Percentiles rank a stretch among this genome's conserved stretches.
phyloP scores from a whole-genome alignment of 495 filamentous ascomycete genomes.

The Penicillium cataractarum region DNA sequence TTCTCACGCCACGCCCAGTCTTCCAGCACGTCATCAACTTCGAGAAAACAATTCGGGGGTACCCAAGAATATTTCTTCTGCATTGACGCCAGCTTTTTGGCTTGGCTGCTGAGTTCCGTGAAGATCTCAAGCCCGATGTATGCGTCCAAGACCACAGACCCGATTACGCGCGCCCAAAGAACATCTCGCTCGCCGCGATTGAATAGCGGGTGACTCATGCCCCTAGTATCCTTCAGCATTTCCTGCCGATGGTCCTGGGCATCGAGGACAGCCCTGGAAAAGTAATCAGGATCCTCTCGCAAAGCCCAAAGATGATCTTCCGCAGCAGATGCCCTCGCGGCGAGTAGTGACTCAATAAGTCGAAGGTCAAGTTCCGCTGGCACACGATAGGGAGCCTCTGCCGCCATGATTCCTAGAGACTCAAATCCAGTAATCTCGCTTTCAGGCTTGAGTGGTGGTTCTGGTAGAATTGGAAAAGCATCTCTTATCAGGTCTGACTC shows the following conservation, averaged over 20 bases:
- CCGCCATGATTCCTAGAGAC: conserved; percentile 36
- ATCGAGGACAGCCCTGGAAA: conserved; percentile 38
- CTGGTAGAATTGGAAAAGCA: not conserved
- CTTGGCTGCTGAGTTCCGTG: not conserved
- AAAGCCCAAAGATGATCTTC: conserved; percentile 56
- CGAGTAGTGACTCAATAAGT: conserved; percentile 42
- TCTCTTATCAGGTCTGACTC: not conserved
- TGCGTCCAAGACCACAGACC: not conserved
- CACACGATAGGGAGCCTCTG: conserved; percentile 52
- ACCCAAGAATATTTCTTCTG: not conserved
- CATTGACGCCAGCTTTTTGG: not conserved
- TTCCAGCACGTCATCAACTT: too few species aligned
- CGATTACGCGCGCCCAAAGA: not conserved
- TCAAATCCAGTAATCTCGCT: not conserved
- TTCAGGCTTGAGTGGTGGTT: not conserved
- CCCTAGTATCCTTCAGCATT: conserved; percentile 11
- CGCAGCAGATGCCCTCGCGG: conserved; percentile 37
- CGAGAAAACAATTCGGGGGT: too few species aligned
- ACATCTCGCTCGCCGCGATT: not conserved
- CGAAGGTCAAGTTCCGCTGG: conserved; percentile 45
- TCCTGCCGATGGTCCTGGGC: conserved; percentile 47
- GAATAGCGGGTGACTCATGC: not conserved
- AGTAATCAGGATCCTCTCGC: conserved; percentile 61
- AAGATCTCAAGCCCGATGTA: not conserved
- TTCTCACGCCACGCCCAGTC: too few species aligned